Evolutionary conservation across 192 early-diverging fungal genomes (phyloP).

Genomic region (Diversispora epigaea): DNA sequence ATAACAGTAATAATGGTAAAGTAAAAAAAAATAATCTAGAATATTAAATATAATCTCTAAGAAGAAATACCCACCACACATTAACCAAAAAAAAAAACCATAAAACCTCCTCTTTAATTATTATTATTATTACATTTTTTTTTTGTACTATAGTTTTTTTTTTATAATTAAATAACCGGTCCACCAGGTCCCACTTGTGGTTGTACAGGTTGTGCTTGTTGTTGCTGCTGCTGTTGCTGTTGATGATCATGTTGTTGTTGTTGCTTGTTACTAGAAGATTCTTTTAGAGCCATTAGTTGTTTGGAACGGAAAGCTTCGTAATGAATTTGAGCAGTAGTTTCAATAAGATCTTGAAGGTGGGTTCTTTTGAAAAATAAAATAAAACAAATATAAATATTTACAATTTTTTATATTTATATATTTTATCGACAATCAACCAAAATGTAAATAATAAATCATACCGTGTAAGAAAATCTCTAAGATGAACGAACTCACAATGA

Average conservation of each 20-base stretch:
- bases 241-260: conserved; percentile 45
- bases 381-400: background rate
- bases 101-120: background rate
- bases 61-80: too few relatives aligned
- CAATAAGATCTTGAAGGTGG: conserved; percentile 96
- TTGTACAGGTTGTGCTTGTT: conserved; percentile 12
- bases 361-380: conserved; percentile 54
- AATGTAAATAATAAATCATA: background rate
- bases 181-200: conserved; percentile 10
- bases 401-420: background rate
- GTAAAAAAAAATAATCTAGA: too few relatives aligned
- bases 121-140: background rate
- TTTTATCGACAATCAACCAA: background rate
- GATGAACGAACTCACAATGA: conserved; percentile 93
- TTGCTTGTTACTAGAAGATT: conserved; percentile 40
- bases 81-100: too few relatives aligned
- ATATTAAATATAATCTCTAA: too few relatives aligned
- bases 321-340: conserved; percentile 90
- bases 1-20: too few relatives aligned
- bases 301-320: conserved; percentile 94
- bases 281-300: conserved; percentile 60
- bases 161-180: background rate
- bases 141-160: background rate
- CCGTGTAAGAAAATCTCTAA: conserved; percentile 84
- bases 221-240: background rate